A percentile compares a stretch with the other conserved stretches of the same genome.
Evolutionary conservation across 139 green algal species (phyloP).

Genomic region (Asterochloris erici): DNA sequence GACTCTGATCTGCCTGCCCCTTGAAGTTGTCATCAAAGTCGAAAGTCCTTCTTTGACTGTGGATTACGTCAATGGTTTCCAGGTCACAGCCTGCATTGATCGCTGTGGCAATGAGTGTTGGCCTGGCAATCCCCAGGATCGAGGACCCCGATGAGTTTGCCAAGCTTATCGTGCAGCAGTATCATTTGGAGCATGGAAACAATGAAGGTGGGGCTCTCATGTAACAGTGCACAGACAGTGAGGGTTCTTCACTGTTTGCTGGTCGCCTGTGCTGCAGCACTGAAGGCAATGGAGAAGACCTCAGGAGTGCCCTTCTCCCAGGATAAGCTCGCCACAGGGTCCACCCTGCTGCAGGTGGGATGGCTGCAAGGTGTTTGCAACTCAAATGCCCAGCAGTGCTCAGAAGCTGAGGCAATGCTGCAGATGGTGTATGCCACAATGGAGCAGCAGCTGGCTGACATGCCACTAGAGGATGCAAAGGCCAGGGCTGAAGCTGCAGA

Average conservation of each 20-base stretch:
- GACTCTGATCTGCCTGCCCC: too few species aligned
- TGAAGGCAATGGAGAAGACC: slow-evolving; percentile 45
- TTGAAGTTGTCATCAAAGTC: too few species aligned
- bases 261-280: slow-evolving; percentile 29
- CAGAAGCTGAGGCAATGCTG: neutral
- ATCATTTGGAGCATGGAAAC: slow-evolving; percentile 34
- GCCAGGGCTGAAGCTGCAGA: slow-evolving; percentile 6
- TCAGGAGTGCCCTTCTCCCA: slow-evolving; percentile 34
- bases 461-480: slow-evolving; percentile 24
- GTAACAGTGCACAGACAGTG: slow-evolving; percentile 1
- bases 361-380: neutral
- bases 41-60: too few species aligned
- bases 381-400: neutral
- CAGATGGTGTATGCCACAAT: neutral
- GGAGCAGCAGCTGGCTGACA: slow-evolving; percentile 40
- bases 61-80: too few species aligned
- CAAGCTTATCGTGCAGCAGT: slow-evolving; percentile 49
- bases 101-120: too few species aligned
- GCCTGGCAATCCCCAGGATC: too few species aligned
- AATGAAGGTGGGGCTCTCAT: neutral
- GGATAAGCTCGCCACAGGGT: slow-evolving; percentile 34
- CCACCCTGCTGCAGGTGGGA: slow-evolving; percentile 47
- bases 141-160: slow-evolving; percentile 38
- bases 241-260: neutral
- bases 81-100: too few species aligned